Conservation (phyloP, 2,329 filamentous ascomycete genomes). For the Periconia sp. region DNA sequence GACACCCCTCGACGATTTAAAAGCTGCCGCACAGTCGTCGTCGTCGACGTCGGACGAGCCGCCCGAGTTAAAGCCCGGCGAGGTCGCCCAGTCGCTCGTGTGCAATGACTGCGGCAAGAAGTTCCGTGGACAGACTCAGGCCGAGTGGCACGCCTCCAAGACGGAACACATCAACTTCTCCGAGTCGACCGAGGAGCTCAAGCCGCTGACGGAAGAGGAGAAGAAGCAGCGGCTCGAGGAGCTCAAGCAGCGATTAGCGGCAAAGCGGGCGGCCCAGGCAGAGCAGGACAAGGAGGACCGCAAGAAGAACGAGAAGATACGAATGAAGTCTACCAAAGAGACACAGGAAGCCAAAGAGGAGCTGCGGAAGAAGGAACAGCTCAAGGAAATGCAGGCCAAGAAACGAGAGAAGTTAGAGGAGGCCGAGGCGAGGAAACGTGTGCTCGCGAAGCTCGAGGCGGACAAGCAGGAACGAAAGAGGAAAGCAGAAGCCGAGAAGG, state of each 20-base stretch:
- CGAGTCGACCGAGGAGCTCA: slow-evolving; percentile 90
- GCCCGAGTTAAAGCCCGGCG: slow-evolving; percentile 68
- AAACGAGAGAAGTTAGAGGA: slow-evolving; percentile 86
- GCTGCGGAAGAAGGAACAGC: slow-evolving; percentile 80
- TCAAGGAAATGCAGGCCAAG: slow-evolving; percentile 88
- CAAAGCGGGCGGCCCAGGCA: slow-evolving; percentile 70
- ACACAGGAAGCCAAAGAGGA: slow-evolving; percentile 88
- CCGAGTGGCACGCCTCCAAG: slow-evolving; percentile 88
- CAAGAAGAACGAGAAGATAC: slow-evolving; percentile 82
- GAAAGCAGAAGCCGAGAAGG: slow-evolving; percentile 84
- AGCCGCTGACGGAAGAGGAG: slow-evolving; percentile 87
- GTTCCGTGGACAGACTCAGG: slow-evolving; percentile 78
- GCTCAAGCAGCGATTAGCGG: slow-evolving; percentile 69
- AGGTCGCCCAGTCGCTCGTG: slow-evolving; percentile 75
- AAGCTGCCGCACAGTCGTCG: slow-evolving; percentile 47
- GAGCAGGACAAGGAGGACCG: slow-evolving; percentile 76
- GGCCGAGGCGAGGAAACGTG: slow-evolving; percentile 79
- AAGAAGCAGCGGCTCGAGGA: slow-evolving; percentile 79
- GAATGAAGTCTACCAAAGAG: slow-evolving; percentile 87
- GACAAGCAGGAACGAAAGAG: slow-evolving; percentile 87
- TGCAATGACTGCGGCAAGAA: slow-evolving; percentile 96
- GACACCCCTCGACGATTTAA: slow-evolving; percentile 80
- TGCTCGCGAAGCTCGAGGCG: slow-evolving; percentile 90
- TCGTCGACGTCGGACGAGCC: slow-evolving; percentile 51
- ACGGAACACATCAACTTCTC: slow-evolving; percentile 89